These are phyloP conservation scores for Tolypocladium guangdongense DNA, from an alignment of 2,329 filamentous ascomycete species.

Conservation along the genomic window DNA sequence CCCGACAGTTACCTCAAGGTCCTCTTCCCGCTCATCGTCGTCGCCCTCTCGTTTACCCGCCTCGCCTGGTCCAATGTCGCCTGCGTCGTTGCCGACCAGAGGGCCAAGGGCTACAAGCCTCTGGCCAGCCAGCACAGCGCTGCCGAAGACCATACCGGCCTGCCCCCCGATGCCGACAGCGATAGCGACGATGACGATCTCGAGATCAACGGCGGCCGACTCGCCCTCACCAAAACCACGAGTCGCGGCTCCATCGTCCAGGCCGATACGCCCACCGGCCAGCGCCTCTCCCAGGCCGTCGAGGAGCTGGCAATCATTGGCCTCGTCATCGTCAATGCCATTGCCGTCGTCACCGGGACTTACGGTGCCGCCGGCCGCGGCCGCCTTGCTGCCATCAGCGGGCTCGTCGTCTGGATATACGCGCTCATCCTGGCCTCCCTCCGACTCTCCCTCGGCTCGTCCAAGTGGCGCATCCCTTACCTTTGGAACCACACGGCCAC, in stretches of 20 bases:
- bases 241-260: slow-evolving; percentile 57
- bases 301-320: slow-evolving; percentile 68
- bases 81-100: slow-evolving; percentile 39
- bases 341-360: slow-evolving; percentile 48
- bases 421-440: slow-evolving; percentile 61
- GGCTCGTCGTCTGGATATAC: slow-evolving; percentile 71
- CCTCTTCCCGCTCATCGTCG: slow-evolving; percentile 63
- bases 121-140: slow-evolving; percentile 31
- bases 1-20: slow-evolving; percentile 41
- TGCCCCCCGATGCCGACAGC: slow-evolving; percentile 37
- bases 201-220: slow-evolving; percentile 44
- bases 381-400: slow-evolving; percentile 50
- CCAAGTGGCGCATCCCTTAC: slow-evolving; percentile 54
- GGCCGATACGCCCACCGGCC: slow-evolving; percentile 64
- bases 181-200: slow-evolving; percentile 49
- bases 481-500: slow-evolving; percentile 89
- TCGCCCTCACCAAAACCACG: slow-evolving; percentile 47
- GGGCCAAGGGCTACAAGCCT: slow-evolving; percentile 43
- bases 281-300: slow-evolving; percentile 56
- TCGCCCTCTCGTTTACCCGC: slow-evolving; percentile 58
- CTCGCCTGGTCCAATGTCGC: slow-evolving; percentile 48
- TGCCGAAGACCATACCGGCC: slow-evolving; percentile 36
- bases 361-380: slow-evolving; percentile 42
- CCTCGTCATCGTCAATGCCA: slow-evolving; percentile 57
- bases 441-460: slow-evolving; percentile 57